Evolutionary conservation across 2,329 filamentous ascomycete genomes (phyloP), one percentile per base, ranked within the genome.

Genomic region (Trichophyton benhamiae): DNA sequence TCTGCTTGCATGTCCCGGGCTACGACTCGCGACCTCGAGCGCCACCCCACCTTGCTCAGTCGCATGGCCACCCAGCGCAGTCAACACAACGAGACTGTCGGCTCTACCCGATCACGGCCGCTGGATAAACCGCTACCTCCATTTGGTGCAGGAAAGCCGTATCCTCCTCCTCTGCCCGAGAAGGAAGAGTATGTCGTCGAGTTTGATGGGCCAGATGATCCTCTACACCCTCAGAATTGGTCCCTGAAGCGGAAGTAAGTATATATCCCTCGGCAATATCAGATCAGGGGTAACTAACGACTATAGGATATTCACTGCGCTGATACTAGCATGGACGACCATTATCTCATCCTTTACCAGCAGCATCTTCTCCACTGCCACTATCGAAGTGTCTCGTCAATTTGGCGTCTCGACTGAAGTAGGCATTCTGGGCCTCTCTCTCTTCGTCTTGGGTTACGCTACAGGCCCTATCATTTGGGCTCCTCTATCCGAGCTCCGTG

Each of bases 191-290:
- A 84, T 68, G 81, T 84, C 1, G 82, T 84, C 11, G 82, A 90
- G 72, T 96, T 95, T 69, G 87, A 91, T 67, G 91, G 90, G 0
- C 86, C 84, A 0, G 81, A 91, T 65, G 91, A 96, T 68, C 90
- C 90, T 1, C 70, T 91, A 63, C 90, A 95, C 73, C 87, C 89
- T 0, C 88, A 92, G 75, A 96, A 96, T 72, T 96, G 91, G 91
- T 81, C 87, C 0, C 69, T 88, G 60, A 82, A 77, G 70, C 91
- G 88, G 78, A 96, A 95, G 84, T 83, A 73, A 69, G 80, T 78
- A 17, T 78, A 17, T 13, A 6, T 30, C 30, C 22, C 30, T 25
- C 22, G 3, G 11, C 27, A n/a, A 30, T 30, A 25, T 9, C 22
- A 38, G 30, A 36, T 20, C n/a, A 20, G 22, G 20, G 9, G 9